Evolutionary conservation across 805 yeast species (phyloP).

Genomic region (Suhomyces canberraensis): DNA sequence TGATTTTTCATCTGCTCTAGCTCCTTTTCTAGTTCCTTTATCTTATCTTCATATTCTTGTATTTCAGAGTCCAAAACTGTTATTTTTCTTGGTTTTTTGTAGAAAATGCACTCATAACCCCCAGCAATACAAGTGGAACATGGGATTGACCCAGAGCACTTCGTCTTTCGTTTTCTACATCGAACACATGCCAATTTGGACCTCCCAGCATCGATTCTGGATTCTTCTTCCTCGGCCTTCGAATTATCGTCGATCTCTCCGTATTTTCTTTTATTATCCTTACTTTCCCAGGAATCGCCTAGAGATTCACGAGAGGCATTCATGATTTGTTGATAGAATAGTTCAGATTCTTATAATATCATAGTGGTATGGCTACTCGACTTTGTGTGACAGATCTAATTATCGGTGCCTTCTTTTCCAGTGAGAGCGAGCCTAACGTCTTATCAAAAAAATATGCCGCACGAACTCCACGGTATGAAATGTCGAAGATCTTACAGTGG

Average conservation of each 20-base stretch:
- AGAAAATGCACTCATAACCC: slow-evolving; percentile 17
- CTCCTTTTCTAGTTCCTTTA: slow-evolving; percentile 8
- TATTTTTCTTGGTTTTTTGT: slow-evolving; percentile 18
- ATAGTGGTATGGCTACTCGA: too few species aligned
- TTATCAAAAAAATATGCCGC: too few species aligned
- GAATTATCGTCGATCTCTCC: not conserved
- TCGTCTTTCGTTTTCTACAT: slow-evolving; percentile 25
- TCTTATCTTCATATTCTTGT: slow-evolving; percentile 16
- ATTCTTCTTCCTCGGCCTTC: not conserved
- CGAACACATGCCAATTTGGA: slow-evolving; percentile 21
- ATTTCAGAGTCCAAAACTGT: slow-evolving; percentile 20
- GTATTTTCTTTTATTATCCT: too few species aligned
- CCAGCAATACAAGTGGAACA: slow-evolving; percentile 17
- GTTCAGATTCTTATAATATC: too few species aligned
- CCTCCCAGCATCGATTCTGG: not conserved
- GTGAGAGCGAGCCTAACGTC: too few species aligned
- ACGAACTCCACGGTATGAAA: too few species aligned
- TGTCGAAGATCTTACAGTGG: too few species aligned
- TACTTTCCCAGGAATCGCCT: too few species aligned
- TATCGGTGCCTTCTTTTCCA: too few species aligned
- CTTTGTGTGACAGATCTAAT: too few species aligned
- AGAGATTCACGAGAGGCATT: too few species aligned
- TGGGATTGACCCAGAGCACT: slow-evolving; percentile 24
- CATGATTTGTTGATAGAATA: too few species aligned
- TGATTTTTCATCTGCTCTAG: slow-evolving; percentile 2